Base-by-base conservation (phyloP, 164 flowering plant species). In the Macadamia tetraphylla region DNA sequence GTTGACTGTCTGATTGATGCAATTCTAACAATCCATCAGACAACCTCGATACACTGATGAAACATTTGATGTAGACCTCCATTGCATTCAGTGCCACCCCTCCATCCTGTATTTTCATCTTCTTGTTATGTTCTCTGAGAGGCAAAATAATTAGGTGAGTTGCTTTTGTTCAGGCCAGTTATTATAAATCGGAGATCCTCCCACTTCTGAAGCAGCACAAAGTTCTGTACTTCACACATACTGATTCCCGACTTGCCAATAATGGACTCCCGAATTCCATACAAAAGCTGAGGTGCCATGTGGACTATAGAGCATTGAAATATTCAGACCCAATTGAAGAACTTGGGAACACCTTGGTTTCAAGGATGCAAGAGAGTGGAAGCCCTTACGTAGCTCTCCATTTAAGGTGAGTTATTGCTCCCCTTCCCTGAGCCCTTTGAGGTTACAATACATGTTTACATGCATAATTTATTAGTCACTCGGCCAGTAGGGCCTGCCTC, bases 171-270 rank as follows among this genome's bases (percentile, higher is more conserved):
- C 88, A 95, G 99, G 97, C 75, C 70, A 75, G 82, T 69, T 95
- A 95, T 77, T 95, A 92, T 62, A 89, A 85, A 71, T 60, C 78
- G 7, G 98, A 92, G 78, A 80, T 92, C 73, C 88, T 91, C 62
- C 91, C 96, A n/a, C 82, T 88, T 64, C 67, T 95, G 76, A 88
- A 88, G 81, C 90, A 87, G 75, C 96, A 95, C 77, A 88, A 85
- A 81, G 95, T 95, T 59, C 69, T 95, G 46, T 91, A 89, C 75
- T 91, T 95, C 69, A 95, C 98, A 66, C 99, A 95, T 69, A 82
- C 96, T 35, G 98, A 95, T 81, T 92, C 99, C 59, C 85, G 99
- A 64, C 82, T 95, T 66, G 91, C 99, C 62, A 95, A 92, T 83
- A 95, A 92, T 74, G 91, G 76, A 29, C 64, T 95, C 29, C 83